These are phyloP conservation scores for Thermomucor indicae-seudaticae DNA, from an alignment of 371 early-diverging fungal genomes.

Conservation along the genomic window DNA sequence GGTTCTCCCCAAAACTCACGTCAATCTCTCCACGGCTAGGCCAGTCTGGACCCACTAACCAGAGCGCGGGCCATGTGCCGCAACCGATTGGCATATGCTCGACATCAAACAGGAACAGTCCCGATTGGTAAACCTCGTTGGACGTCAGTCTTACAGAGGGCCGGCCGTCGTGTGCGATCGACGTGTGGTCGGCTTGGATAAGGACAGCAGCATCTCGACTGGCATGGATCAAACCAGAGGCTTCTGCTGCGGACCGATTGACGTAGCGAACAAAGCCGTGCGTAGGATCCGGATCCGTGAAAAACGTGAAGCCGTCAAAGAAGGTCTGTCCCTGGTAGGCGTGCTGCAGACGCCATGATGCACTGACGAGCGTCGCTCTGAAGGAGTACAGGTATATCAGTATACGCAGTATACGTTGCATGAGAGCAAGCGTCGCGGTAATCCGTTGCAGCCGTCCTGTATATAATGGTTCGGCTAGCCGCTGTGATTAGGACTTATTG, in stretches of 20 bases:
- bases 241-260: conserved; percentile 16
- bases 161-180: conserved; percentile 7
- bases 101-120: conserved; percentile 34
- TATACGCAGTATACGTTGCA: no score
- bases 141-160: conserved; percentile 23
- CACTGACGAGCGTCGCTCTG: no score
- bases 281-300: conserved; percentile 37
- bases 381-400: no score
- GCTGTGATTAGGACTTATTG: no score
- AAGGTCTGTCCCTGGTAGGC: conserved; percentile 11
- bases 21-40: conserved; percentile 35
- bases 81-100: conserved; percentile 37
- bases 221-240: conserved; percentile 1
- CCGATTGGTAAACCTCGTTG: conserved; percentile 19
- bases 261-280: conserved; percentile 44
- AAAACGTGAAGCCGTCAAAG: conserved; percentile 35
- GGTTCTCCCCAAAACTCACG: conserved; percentile 13
- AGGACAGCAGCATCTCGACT: conserved; percentile 1
- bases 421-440: no score
- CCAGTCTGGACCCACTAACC: conserved; percentile 36
- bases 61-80: conserved; percentile 36
- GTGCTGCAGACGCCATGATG: conserved; percentile 13
- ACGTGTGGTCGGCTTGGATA: conserved; percentile 15
- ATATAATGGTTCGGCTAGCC: no score
- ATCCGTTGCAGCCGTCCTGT: no score